Conservation (phyloP, 2,329 filamentous ascomycete species). For the Trichoderma breve region DNA sequence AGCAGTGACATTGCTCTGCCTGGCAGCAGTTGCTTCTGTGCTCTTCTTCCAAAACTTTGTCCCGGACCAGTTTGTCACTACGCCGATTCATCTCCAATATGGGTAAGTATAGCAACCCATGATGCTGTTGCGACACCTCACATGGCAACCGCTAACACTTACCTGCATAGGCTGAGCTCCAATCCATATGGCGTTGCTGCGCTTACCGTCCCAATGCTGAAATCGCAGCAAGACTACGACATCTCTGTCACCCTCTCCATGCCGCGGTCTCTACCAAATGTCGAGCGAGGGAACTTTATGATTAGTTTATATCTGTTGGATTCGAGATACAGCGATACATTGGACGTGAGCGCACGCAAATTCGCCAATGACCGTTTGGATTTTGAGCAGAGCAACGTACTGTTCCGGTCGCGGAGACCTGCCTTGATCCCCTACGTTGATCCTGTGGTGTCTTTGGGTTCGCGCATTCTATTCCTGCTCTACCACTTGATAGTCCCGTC, state of each 20-base stretch:
- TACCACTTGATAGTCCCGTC: constrained; percentile 67
- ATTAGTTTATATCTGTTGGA: constrained; percentile 70
- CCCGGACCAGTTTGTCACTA: constrained; percentile 51
- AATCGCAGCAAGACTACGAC: constrained; percentile 79
- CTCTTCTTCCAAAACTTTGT: constrained; percentile 57
- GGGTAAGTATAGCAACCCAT: constrained; percentile 41
- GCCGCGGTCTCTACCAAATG: constrained; percentile 74
- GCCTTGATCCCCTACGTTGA: constrained; percentile 79
- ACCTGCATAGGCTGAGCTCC: constrained; percentile 40
- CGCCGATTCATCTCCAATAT: constrained; percentile 58
- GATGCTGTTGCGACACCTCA: background rate
- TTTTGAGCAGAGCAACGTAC: constrained; percentile 40
- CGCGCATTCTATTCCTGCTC: constrained; percentile 61
- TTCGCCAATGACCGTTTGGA: constrained; percentile 35
- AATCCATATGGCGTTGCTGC: constrained; percentile 53
- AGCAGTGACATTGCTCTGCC: constrained; percentile 44
- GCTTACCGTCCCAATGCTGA: constrained; percentile 52
- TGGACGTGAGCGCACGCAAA: constrained; percentile 30
- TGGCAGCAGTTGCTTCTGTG: constrained; percentile 50
- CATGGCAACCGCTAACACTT: background rate
- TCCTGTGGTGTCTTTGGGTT: constrained; percentile 60
- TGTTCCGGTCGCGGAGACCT: constrained; percentile 68
- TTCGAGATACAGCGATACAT: constrained; percentile 31
- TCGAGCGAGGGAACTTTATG: constrained; percentile 90
- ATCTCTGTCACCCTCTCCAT: constrained; percentile 71